Evolutionary conservation across 2,329 filamentous ascomycete genomes (phyloP).

Genomic region (Didymella sp.): DNA sequence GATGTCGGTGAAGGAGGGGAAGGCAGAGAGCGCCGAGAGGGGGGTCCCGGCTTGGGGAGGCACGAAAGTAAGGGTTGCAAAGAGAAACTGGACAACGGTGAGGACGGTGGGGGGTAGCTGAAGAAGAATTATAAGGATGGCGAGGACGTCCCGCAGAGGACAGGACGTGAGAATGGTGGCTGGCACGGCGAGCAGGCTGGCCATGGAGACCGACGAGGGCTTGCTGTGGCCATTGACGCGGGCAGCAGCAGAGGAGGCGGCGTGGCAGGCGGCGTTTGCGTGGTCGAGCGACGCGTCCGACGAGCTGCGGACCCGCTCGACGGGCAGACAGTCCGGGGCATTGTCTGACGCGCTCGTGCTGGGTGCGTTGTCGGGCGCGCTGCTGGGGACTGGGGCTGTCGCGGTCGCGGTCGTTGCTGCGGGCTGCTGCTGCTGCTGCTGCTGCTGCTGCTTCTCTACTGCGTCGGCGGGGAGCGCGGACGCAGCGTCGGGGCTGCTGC

Average conservation of each 20-base stretch:
- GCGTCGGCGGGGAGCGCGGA: slow-evolving; percentile 15
- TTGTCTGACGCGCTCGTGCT: slow-evolving; percentile 9
- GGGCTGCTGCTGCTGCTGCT: slow-evolving; percentile 11
- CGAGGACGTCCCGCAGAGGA: slow-evolving; percentile 92
- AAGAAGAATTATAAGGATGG: slow-evolving; percentile 93
- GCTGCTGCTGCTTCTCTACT: slow-evolving; percentile 15
- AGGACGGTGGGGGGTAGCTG: slow-evolving; percentile 88
- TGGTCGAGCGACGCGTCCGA: slow-evolving; percentile 56
- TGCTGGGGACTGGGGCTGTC: slow-evolving; percentile 8
- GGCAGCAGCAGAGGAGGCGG: slow-evolving; percentile 62
- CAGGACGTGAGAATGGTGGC: slow-evolving; percentile 88
- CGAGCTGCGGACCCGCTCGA: slow-evolving; percentile 49
- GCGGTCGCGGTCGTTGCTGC: slow-evolving; percentile 21
- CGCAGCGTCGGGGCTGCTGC: slow-evolving; percentile 46
- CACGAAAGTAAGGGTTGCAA: slow-evolving; percentile 91
- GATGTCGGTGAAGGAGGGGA: slow-evolving; percentile 85
- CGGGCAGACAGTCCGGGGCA: slow-evolving; percentile 20
- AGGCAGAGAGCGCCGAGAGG: slow-evolving; percentile 73
- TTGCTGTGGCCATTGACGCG: slow-evolving; percentile 64
- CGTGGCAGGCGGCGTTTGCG: slow-evolving; percentile 39
- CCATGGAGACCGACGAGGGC: slow-evolving; percentile 71
- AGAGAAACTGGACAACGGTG: slow-evolving; percentile 88
- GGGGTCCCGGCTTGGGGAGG: slow-evolving; percentile 77
- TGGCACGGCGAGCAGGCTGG: slow-evolving; percentile 74
- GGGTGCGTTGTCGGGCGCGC: slow-evolving; percentile 14